Conservation (phyloP, 1,284 basidiomycete genomes). For the Papiliotrema nemorosa region DNA sequence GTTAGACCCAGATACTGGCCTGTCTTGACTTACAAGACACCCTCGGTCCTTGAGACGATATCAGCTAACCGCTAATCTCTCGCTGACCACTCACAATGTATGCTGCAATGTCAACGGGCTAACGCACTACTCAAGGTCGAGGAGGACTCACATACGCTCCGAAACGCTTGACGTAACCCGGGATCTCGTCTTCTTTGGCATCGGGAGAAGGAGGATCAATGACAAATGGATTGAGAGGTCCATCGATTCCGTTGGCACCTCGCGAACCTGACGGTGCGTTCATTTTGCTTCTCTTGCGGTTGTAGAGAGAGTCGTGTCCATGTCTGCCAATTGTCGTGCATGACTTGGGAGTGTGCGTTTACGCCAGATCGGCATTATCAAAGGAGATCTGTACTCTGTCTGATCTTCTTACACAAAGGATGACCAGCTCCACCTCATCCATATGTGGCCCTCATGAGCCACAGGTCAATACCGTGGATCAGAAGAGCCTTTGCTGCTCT, state of each 20-base stretch:
- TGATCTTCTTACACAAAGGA: too few relatives aligned
- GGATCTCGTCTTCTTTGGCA: slow-evolving; percentile 39
- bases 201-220: slow-evolving; percentile 31
- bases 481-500: too few relatives aligned
- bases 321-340: too few relatives aligned
- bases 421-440: too few relatives aligned
- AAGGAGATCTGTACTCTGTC: too few relatives aligned
- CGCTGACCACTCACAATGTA: slow-evolving; percentile 21
- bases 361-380: too few relatives aligned
- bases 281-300: background rate
- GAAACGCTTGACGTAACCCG: slow-evolving; percentile 37
- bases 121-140: background rate
- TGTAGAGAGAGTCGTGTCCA: too few relatives aligned
- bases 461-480: too few relatives aligned
- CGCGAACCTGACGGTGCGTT: slow-evolving; percentile 18
- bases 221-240: slow-evolving; percentile 34
- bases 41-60: slow-evolving; percentile 27
- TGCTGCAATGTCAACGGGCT: slow-evolving; percentile 11
- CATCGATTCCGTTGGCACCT: slow-evolving; percentile 22
- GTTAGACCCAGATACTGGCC: background rate
- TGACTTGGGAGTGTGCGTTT: too few relatives aligned
- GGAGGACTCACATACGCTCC: slow-evolving; percentile 37
- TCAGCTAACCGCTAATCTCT: background rate
- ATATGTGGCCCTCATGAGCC: too few relatives aligned
- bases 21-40: slow-evolving; percentile 36